Percentiles rank a stretch among this genome's conserved stretches.
Evolutionary conservation across 768 basidiomycete species (phyloP).

Genomic region (Gloeostereum incarnatum): DNA sequence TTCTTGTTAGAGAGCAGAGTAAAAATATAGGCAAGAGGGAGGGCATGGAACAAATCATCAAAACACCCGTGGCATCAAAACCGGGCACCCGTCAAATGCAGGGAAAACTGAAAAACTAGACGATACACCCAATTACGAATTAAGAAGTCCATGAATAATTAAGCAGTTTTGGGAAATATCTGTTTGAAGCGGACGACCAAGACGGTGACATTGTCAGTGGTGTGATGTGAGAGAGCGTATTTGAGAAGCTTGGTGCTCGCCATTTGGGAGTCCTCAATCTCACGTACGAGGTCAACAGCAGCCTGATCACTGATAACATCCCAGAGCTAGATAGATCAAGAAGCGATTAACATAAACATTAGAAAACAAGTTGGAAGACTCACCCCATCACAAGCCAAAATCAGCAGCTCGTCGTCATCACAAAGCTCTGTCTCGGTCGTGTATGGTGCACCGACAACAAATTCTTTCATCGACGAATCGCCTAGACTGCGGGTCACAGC

Average conservation of each 20-base stretch:
- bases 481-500: slow-evolving; percentile 95
- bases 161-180: slow-evolving; percentile 12
- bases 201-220: slow-evolving; percentile 92
- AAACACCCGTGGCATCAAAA: no score
- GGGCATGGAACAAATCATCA: no score
- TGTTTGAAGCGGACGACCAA: slow-evolving; percentile 79
- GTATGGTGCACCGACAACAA: slow-evolving; percentile 95
- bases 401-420: slow-evolving; percentile 87
- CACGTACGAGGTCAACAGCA: slow-evolving; percentile 78
- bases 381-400: slow-evolving; percentile 97
- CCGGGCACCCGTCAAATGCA: no score
- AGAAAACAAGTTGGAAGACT: slow-evolving; percentile 20
- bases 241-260: slow-evolving; percentile 71
- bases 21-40: no score
- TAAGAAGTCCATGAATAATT: no score
- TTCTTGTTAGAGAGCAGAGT: no score
- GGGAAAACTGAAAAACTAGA: no score
- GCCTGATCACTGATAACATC: slow-evolving; percentile 89
- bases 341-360: slow-evolving; percentile 7
- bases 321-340: slow-evolving; percentile 62
- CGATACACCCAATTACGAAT: no score
- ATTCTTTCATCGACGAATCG: slow-evolving; percentile 99
- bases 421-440: slow-evolving; percentile 95
- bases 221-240: slow-evolving; percentile 81
- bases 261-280: slow-evolving; percentile 67